These are phyloP conservation scores for Excoecaria cochinchinensis DNA, from an alignment of 345 rosid genomes.

Conservation along the genomic window DNA sequence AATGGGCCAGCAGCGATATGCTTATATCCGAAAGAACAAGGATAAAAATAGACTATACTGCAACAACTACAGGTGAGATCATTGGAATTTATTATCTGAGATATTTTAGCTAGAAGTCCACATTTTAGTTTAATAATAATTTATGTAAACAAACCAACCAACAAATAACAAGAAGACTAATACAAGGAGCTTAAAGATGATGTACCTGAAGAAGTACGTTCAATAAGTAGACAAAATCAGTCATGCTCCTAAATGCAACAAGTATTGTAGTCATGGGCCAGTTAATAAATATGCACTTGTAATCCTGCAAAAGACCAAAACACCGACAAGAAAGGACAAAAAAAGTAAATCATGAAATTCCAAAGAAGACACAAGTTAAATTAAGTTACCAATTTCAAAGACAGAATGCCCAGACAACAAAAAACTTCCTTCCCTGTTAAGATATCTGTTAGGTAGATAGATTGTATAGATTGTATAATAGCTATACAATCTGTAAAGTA, in stretches of 20 bases:
- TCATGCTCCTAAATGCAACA: constrained; percentile 53
- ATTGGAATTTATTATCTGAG: too few species aligned
- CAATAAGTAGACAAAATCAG: constrained; percentile 62
- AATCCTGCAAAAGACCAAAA: constrained; percentile 39
- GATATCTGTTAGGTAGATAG: too few species aligned
- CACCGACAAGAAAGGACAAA: neutral
- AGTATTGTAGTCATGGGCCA: constrained; percentile 43
- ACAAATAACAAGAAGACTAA: constrained; percentile 5
- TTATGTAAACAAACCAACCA: neutral
- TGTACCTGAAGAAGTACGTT: constrained; percentile 84
- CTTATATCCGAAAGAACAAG: too few species aligned
- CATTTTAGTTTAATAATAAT: neutral
- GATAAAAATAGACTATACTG: too few species aligned
- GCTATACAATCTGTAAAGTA: too few species aligned
- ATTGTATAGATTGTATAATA: too few species aligned
- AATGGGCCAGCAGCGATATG: too few species aligned
- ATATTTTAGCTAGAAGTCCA: neutral
- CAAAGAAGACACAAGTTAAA: neutral
- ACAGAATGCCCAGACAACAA: neutral
- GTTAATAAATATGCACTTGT: constrained; percentile 54
- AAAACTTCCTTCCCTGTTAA: too few species aligned
- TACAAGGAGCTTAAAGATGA: constrained; percentile 2
- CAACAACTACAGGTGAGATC: too few species aligned
- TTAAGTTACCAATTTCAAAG: neutral
- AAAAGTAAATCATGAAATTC: constrained; percentile 3